These are phyloP conservation scores for Lathyrus aphaca DNA, from an alignment of 306 rosid species.

Conservation along the genomic window DNA sequence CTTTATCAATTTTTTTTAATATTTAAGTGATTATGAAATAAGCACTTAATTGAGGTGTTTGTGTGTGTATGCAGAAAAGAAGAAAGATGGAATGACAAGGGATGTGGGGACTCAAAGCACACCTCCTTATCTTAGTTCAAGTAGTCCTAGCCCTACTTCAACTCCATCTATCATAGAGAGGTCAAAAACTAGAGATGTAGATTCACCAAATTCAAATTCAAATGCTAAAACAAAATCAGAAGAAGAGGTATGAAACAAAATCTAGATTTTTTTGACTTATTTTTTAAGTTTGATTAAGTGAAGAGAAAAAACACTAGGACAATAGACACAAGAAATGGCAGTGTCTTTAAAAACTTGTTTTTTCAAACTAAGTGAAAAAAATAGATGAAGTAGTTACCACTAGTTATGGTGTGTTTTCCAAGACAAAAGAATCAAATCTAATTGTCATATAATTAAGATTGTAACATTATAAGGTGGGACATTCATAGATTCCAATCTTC, in stretches of 20 bases:
- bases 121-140: conserved; percentile 65
- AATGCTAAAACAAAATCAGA: conserved; percentile 57
- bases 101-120: conserved; percentile 96
- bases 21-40: background rate
- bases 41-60: background rate
- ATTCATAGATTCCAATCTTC: conserved; percentile 40
- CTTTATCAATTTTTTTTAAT: background rate
- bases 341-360: conserved; percentile 15
- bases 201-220: conserved; percentile 69
- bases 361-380: conserved; percentile 23
- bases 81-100: conserved; percentile 65
- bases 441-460: conserved; percentile 45
- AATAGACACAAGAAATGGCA: conserved; percentile 21
- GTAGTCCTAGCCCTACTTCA: conserved; percentile 79
- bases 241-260: conserved; percentile 56
- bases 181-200: conserved; percentile 48
- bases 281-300: background rate
- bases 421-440: conserved; percentile 48
- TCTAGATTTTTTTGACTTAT: background rate
- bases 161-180: conserved; percentile 79
- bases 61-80: conserved; percentile 51
- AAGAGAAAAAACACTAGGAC: conserved; percentile 1
- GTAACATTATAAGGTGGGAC: conserved; percentile 53
- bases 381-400: conserved; percentile 5
- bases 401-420: conserved; percentile 38